These are phyloP conservation scores for Podosphaera aphanis DNA, from an alignment of 2,329 filamentous ascomycete species.

Conservation along the genomic window DNA sequence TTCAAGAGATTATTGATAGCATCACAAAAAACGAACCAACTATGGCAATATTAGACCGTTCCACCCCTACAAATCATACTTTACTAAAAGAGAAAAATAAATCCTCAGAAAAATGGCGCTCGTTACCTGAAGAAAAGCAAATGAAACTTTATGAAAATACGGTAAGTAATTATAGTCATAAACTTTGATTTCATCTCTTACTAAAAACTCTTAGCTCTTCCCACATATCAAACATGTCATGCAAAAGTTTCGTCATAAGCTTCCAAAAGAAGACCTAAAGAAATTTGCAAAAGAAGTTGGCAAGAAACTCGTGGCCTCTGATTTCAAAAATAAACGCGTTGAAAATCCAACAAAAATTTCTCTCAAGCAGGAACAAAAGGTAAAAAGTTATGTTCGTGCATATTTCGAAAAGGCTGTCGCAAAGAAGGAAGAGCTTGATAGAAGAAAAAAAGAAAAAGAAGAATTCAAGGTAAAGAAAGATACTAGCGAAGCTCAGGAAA, in stretches of 20 bases:
- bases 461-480: constrained; percentile 1
- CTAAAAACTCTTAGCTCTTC: constrained; percentile 34
- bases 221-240: constrained; percentile 68
- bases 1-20: constrained; percentile 69
- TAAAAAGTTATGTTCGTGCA: constrained; percentile 63
- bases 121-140: constrained; percentile 55
- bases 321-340: constrained; percentile 78
- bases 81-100: constrained; percentile 29
- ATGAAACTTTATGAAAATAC: constrained; percentile 91
- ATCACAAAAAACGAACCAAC: constrained; percentile 40
- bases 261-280: constrained; percentile 56
- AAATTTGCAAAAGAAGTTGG: constrained; percentile 42
- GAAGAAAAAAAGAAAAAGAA: constrained; percentile 27
- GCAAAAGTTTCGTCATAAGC: constrained; percentile 66
- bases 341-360: constrained; percentile 55
- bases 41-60: constrained; percentile 29
- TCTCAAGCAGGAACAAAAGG: constrained; percentile 55
- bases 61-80: constrained; percentile 30
- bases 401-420: constrained; percentile 69
- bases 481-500: constrained; percentile 6
- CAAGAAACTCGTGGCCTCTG: constrained; percentile 76
- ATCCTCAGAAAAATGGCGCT: constrained; percentile 49
- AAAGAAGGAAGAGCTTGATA: constrained; percentile 48
- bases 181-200: background rate
- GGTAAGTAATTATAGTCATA: constrained; percentile 27